These are phyloP conservation scores for Vaccinium myrtillus DNA, from an alignment of 148 eudicot genomes.

Conservation along the genomic window DNA sequence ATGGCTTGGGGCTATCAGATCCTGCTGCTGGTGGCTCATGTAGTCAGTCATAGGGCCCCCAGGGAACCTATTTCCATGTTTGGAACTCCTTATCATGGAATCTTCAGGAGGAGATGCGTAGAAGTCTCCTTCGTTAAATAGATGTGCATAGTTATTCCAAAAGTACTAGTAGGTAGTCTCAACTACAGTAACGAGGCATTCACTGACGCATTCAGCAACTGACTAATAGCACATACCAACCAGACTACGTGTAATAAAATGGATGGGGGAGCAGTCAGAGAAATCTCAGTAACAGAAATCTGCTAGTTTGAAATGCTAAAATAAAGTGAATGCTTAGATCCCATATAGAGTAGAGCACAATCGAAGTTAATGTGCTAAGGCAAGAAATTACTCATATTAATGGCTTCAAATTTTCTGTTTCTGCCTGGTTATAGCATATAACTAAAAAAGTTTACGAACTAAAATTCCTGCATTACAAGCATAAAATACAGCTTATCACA, in stretches of 20 bases:
- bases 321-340: neutral
- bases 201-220: neutral
- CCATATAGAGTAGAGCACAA: neutral
- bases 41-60: slow-evolving; percentile 18
- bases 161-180: neutral
- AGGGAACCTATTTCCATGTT: slow-evolving; percentile 15
- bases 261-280: neutral
- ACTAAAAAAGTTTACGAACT: neutral
- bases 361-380: neutral
- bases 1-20: slow-evolving; percentile 15
- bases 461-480: neutral
- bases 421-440: neutral
- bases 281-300: neutral
- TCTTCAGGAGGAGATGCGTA: slow-evolving; percentile 22
- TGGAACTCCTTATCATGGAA: slow-evolving; percentile 20
- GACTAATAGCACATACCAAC: neutral
- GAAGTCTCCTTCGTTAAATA: slow-evolving; percentile 15
- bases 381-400: neutral
- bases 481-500: neutral
- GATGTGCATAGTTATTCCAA: neutral
- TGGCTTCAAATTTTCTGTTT: neutral
- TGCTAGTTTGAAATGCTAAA: slow-evolving; percentile 1
- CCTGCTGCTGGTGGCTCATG: slow-evolving; percentile 17
- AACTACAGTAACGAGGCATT: neutral
- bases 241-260: neutral